Percentiles rank a stretch among this genome's conserved stretches.
phyloP scores from a whole-genome alignment of 768 basidiomycete genomes.

The Suillus bovinus region DNA sequence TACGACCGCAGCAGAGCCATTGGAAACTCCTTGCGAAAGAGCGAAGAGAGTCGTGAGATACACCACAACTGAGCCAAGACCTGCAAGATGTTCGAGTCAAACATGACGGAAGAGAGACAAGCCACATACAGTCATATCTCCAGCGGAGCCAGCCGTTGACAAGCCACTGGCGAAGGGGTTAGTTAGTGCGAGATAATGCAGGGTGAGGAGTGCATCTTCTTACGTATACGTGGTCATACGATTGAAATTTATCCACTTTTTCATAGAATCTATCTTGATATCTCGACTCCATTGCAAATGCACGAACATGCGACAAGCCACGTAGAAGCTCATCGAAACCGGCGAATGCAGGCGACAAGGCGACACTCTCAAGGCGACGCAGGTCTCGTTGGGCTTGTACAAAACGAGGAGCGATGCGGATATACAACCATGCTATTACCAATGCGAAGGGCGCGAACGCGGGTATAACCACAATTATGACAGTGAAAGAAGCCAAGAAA shows the following conservation, averaged over 20 bases:
- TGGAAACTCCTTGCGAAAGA: slow-evolving; percentile 52
- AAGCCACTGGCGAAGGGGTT: slow-evolving; percentile 48
- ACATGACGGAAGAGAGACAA: neutral
- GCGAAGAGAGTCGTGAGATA: slow-evolving; percentile 71
- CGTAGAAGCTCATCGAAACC: slow-evolving; percentile 71
- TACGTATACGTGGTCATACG: slow-evolving; percentile 71
- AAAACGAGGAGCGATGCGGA: slow-evolving; percentile 61
- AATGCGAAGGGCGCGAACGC: slow-evolving; percentile 65
- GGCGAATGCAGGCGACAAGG: slow-evolving; percentile 70
- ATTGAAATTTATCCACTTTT: slow-evolving; percentile 66
- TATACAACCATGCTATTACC: slow-evolving; percentile 68
- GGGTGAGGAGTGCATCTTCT: slow-evolving; percentile 32
- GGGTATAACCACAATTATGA: slow-evolving; percentile 65
- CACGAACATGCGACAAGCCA: slow-evolving; percentile 67
- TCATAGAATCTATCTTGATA: slow-evolving; percentile 66
- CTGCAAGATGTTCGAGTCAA: slow-evolving; percentile 27
- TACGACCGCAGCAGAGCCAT: slow-evolving; percentile 68
- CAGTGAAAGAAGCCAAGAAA: slow-evolving; percentile 62
- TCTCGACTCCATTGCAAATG: slow-evolving; percentile 68
- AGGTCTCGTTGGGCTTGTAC: slow-evolving; percentile 66
- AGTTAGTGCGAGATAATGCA: neutral
- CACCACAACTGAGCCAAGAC: slow-evolving; percentile 70
- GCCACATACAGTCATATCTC: slow-evolving; percentile 66
- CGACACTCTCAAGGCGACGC: slow-evolving; percentile 63
- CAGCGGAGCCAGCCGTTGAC: slow-evolving; percentile 69